A percentile compares a stretch with the other conserved stretches of the same genome.
These are phyloP conservation scores for Thymus quinquecostatus DNA, from an alignment of 257 asterid species.

Conservation along the genomic window DNA sequence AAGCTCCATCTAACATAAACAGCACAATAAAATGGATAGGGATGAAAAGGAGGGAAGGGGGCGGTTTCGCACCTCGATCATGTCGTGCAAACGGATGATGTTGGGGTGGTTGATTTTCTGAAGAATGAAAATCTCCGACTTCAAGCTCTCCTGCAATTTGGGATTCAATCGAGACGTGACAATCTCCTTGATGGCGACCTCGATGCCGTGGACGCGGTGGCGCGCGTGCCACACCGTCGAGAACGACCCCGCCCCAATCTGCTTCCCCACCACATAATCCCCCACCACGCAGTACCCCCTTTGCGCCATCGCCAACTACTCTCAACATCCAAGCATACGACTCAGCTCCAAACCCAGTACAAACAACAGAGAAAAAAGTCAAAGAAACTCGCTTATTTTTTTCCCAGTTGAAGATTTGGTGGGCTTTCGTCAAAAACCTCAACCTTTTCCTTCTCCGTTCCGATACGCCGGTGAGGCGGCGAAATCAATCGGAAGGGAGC, in stretches of 20 bases:
- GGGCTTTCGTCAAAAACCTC: background rate
- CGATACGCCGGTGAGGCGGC: slow-evolving; percentile 20
- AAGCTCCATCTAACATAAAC: background rate
- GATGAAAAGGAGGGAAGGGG: background rate
- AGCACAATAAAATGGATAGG: background rate
- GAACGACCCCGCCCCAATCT: slow-evolving; percentile 85
- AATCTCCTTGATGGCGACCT: slow-evolving; percentile 92
- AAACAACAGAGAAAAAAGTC: background rate
- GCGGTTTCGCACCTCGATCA: slow-evolving; percentile 76
- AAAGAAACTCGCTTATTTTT: slow-evolving; percentile 28
- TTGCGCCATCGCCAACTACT: slow-evolving; percentile 55
- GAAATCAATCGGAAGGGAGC: slow-evolving; percentile 31
- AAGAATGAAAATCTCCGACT: slow-evolving; percentile 86
- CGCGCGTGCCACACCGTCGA: slow-evolving; percentile 97
- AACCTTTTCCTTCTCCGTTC: background rate
- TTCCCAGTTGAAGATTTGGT: slow-evolving; percentile 23
- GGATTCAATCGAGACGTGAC: slow-evolving; percentile 59
- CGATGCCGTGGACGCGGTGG: slow-evolving; percentile 79
- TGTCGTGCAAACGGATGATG: slow-evolving; percentile 86
- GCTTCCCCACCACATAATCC: slow-evolving; percentile 78
- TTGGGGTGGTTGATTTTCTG: slow-evolving; percentile 87
- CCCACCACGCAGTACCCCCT: slow-evolving; percentile 65
- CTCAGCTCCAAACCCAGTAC: slow-evolving; percentile 17
- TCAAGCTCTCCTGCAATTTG: slow-evolving; percentile 77
- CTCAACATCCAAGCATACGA: slow-evolving; percentile 13